Evolutionary conservation across 331 rosid genomes (phyloP).

Genomic region (Stylosanthes scabra): DNA sequence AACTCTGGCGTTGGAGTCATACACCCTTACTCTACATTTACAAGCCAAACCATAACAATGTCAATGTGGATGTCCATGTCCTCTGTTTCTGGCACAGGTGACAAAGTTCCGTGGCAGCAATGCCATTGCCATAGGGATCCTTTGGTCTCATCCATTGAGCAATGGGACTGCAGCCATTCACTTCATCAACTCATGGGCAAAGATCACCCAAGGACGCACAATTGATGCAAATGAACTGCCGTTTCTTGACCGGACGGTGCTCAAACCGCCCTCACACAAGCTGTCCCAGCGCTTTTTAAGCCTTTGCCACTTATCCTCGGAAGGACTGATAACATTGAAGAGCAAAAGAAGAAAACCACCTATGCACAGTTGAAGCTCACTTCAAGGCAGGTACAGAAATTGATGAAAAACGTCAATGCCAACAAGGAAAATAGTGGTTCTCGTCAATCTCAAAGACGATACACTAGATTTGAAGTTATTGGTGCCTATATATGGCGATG

Average conservation of each 20-base stretch:
- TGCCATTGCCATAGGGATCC: no score
- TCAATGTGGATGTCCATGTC: no score
- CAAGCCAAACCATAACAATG: no score
- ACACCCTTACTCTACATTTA: no score
- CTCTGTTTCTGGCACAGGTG: no score
- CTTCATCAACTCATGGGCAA: conserved; percentile 27
- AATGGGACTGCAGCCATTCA: not conserved
- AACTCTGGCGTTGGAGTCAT: no score
- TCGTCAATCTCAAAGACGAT: not conserved
- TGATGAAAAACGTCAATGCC: not conserved
- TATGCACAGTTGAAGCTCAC: conserved; percentile 1
- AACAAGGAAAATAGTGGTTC: conserved; percentile 7
- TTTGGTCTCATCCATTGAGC: no score
- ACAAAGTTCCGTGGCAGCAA: no score
- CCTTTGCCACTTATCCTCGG: not conserved
- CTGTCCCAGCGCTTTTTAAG: no score
- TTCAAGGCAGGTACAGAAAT: conserved; percentile 3
- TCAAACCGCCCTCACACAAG: no score
- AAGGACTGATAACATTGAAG: not conserved
- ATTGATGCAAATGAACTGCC: no score
- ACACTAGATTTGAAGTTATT: conserved; percentile 34
- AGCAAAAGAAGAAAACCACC: not conserved
- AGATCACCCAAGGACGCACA: not conserved
- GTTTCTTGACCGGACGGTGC: no score
- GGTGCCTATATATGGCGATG: conserved; percentile 32